phyloP scores from a whole-genome alignment of 192 early-diverging fungal species.

The Globomyces pollinis-pini region DNA sequence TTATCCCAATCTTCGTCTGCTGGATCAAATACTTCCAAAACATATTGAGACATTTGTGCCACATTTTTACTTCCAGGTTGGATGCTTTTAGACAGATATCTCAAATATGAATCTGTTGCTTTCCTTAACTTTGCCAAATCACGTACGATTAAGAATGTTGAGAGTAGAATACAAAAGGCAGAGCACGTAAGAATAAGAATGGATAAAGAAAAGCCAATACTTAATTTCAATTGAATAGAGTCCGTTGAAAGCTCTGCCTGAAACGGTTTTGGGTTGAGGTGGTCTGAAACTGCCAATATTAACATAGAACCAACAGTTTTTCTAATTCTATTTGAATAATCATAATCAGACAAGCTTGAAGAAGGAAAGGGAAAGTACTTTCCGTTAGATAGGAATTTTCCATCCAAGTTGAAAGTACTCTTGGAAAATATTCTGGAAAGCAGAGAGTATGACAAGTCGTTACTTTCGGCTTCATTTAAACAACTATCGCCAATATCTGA shows the following conservation, averaged over 20 bases:
- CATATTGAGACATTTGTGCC: neutral
- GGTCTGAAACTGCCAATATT: no score
- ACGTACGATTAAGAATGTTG: neutral
- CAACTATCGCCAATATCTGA: neutral
- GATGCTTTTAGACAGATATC: neutral
- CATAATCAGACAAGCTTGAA: no score
- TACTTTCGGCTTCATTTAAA: neutral
- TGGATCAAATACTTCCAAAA: neutral
- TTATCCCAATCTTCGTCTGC: slow-evolving; percentile 1
- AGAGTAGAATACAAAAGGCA: neutral
- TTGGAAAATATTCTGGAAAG: neutral
- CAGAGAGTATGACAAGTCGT: neutral
- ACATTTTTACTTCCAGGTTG: neutral
- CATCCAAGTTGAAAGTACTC: no score
- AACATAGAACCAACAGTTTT: no score
- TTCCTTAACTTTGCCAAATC: neutral
- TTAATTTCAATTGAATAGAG: neutral
- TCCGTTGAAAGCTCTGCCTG: neutral
- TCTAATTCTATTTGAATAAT: no score
- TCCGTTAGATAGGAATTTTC: no score
- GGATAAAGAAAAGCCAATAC: neutral
- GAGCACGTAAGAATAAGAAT: neutral
- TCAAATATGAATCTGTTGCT: neutral
- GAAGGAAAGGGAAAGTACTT: neutral
- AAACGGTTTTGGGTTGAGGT: no score